A percentile compares a stretch with the other conserved stretches of the same genome.
phyloP scores from a whole-genome alignment of 331 rosid species.

The Phaseolus coccineus region DNA sequence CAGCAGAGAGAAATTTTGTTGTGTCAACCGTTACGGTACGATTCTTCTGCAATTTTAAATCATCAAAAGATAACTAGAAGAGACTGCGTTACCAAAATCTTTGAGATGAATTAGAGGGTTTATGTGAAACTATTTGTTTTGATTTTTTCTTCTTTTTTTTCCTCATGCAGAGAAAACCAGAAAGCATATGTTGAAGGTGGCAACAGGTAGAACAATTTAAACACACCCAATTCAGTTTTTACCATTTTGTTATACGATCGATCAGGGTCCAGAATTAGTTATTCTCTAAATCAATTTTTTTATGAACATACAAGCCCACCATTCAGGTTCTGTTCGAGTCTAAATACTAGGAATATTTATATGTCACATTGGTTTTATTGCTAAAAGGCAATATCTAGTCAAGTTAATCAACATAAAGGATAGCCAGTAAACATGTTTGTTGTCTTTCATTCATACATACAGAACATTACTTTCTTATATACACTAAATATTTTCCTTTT shows the following conservation, averaged over 20 bases:
- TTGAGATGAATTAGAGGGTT: not conserved
- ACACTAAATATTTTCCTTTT: not conserved
- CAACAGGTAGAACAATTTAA: conserved; percentile 16
- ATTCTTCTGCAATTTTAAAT: not conserved
- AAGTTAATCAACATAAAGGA: too few species aligned
- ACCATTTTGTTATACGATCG: too few species aligned
- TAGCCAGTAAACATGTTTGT: not conserved
- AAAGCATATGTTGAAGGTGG: not conserved
- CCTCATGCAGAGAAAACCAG: not conserved
- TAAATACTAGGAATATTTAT: too few species aligned
- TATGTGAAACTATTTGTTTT: not conserved
- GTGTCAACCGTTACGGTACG: not conserved
- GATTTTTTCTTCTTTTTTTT: not conserved
- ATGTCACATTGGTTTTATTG: too few species aligned
- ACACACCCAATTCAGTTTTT: too few species aligned
- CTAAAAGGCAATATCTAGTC: too few species aligned
- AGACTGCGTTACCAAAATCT: not conserved
- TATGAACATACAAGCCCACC: too few species aligned
- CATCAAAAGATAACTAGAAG: not conserved
- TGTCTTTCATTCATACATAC: not conserved
- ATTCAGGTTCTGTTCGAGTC: too few species aligned
- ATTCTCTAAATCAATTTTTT: too few species aligned
- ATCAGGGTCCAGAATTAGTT: too few species aligned
- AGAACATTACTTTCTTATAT: not conserved
- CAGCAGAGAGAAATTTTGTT: not conserved